Evolutionary conservation across 495 filamentous ascomycete genomes (phyloP), one percentile per base, ranked within the genome.

Genomic region (Aspergillus taichungensis): DNA sequence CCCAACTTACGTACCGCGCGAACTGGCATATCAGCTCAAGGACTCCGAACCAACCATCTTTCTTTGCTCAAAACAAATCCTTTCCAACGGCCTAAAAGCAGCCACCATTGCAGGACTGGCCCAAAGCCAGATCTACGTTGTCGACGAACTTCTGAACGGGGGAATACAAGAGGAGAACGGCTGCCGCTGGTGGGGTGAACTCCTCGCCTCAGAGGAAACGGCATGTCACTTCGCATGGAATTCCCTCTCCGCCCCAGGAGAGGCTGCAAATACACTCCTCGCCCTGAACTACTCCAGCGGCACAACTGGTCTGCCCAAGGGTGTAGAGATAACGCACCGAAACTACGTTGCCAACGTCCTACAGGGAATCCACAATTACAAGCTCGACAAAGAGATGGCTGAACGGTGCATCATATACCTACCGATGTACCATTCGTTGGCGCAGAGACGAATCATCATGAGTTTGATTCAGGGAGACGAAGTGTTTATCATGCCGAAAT

Each of bases 271-370:
- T 5, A 75, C 74, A 8, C 67, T 75, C 1, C 18, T 24, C 18
- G 70, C 70, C 65, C 69, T 90, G 41, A 88, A 88, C 53, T 88
- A 88, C 62, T 79, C 73, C 43, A 78, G 73, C 40, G 88, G 88
- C 2, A 94, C 88, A 6, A 94, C 87, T 0, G 88, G 88, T 3
- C 69, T 85, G 5, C 84, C 88, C 10, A 94, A 94, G 57, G 88
- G 88, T 13, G 88, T 91, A 14, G 81, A 85, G 60, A 80, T 92
- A 48, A 75, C 80, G 10, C 87, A 94, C 60, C 61, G 67, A 31
- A 82, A 85, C 49, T 84, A 88, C 53, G 69, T 86, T 13, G 69
- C 84, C 39, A 88, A 92, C 58, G 74, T 65, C 40, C 73, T 84
- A 44, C 76, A 82, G 56, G 68, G 76, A 6, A 69, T 65, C 14